Evolutionary conservation across 2,329 filamentous ascomycete genomes (phyloP), one percentile per base, ranked within the genome.

Genomic region (Chrysoporthe deuterocubensis): DNA sequence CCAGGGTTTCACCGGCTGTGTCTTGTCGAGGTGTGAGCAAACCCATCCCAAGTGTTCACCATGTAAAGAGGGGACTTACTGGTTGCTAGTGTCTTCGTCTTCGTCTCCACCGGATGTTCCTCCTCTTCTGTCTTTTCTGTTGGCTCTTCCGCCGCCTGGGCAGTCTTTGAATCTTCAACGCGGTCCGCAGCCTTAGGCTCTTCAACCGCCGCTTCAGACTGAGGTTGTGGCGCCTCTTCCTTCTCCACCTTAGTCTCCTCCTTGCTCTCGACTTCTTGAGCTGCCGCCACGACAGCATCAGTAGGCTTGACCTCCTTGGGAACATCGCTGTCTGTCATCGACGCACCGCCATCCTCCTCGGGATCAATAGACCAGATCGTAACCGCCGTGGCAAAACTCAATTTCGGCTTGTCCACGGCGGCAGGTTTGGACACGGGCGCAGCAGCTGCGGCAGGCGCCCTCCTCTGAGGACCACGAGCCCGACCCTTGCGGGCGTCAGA

Each of bases 401-500:
- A 75, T 2, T 77, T 75, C n/a, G 79, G 77, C 14, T 75, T 73
- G n/a, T 75, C 58, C 3, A 74, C 66, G 59, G 74, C 66, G 59
- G 71, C 67, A 71, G 65, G 75, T 73, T 60, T 77, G 76, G 44
- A 75, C 72, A 8, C 75, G 73, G 6, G 77, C 71, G 77, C 75
- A 3, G 77, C 74, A 3, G 73, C 71, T 8, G 69, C 75, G 46
- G 74, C 77, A 43, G 77, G 81, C 2, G 78, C 80, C 34, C 83
- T 77, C 69, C 80, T 81, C 79, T 93, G 90, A 18, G 96, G 96
- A 13, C 96, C 96, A 71, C 93, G 90, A 32, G 96, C 96, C 72
- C 96, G 87, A 34, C 94, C 89, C 82, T 98, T 98, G 72, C 96
- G 88, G 46, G 94, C 94, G 82, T 99, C 96, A 32, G 86, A 85